phyloP scores from a whole-genome alignment of 345 rosid genomes.

The Brassica nigra region DNA sequence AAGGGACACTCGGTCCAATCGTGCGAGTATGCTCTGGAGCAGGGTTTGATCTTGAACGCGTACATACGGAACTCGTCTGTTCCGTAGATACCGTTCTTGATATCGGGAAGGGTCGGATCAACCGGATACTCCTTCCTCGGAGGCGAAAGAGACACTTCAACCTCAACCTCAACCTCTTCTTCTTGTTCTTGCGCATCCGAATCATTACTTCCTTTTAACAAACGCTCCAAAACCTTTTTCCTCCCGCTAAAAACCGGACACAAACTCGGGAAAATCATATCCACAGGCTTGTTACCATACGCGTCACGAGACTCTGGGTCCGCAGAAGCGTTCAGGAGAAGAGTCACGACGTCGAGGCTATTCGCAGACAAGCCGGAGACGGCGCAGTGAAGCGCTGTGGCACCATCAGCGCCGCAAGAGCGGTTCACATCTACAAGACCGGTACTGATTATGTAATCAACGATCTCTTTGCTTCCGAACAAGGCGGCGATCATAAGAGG shows the following conservation, averaged over 20 bases:
- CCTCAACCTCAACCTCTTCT: constrained; percentile 20
- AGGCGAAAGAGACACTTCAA: constrained; percentile 27
- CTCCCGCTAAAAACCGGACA: constrained; percentile 45
- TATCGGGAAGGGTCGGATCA: constrained; percentile 84
- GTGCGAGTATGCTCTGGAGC: constrained; percentile 94
- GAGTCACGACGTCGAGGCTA: constrained; percentile 61
- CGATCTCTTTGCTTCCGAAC: constrained; percentile 75
- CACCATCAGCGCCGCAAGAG: constrained; percentile 70
- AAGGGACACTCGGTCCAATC: constrained; percentile 98
- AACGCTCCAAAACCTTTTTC: constrained; percentile 57
- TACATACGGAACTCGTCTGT: constrained; percentile 96
- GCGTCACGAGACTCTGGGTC: constrained; percentile 63
- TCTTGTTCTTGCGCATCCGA: constrained; percentile 41
- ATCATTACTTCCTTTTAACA: constrained; percentile 51
- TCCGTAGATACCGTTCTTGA: constrained; percentile 76
- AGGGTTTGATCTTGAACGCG: constrained; percentile 85
- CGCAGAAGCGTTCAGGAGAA: constrained; percentile 65
- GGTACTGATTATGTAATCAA: constrained; percentile 52
- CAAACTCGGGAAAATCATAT: constrained; percentile 49
- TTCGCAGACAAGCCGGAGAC: constrained; percentile 64
- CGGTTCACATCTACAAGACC: constrained; percentile 64
- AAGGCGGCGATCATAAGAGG: constrained; percentile 89
- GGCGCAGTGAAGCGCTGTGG: constrained; percentile 85
- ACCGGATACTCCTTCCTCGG: constrained; percentile 86
- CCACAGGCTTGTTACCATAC: constrained; percentile 60